Conservation (phyloP, 345 rosid species). For the Salix suchowensis region DNA sequence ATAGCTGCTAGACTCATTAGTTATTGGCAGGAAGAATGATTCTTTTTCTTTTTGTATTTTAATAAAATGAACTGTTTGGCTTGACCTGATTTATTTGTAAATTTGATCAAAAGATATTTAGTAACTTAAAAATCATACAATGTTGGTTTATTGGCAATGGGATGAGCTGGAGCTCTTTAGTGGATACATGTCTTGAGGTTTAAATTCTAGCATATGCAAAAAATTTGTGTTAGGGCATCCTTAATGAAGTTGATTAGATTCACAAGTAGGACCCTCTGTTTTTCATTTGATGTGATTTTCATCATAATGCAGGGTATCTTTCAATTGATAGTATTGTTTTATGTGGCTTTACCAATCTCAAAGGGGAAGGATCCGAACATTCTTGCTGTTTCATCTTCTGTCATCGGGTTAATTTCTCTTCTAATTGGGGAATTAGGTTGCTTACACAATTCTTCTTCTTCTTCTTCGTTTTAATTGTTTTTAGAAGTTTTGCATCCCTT, state of each 20-base stretch:
- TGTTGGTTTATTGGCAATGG: too few species aligned
- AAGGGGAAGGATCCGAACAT: slow-evolving; percentile 6
- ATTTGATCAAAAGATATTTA: too few species aligned
- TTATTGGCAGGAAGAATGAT: too few species aligned
- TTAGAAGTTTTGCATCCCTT: not conserved
- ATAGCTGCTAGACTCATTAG: too few species aligned
- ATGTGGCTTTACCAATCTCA: slow-evolving; percentile 21
- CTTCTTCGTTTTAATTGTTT: not conserved
- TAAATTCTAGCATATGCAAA: too few species aligned
- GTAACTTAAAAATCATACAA: not conserved
- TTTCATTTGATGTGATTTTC: not conserved
- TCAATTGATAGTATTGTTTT: slow-evolving; percentile 32
- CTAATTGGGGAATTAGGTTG: slow-evolving; percentile 60
- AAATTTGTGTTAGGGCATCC: not conserved
- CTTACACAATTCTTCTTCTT: not conserved
- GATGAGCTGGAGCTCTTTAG: not conserved
- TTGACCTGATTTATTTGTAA: too few species aligned
- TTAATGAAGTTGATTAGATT: not conserved
- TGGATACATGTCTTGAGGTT: not conserved
- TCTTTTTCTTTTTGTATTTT: too few species aligned
- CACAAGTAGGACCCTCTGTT: not conserved
- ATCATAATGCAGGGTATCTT: slow-evolving; percentile 38
- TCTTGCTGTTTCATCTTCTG: slow-evolving; percentile 36
- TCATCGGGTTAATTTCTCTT: slow-evolving; percentile 39
- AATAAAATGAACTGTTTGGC: too few species aligned